Conservation (phyloP, 148 eudicot species). For the Tetragonia tetragonoides region DNA sequence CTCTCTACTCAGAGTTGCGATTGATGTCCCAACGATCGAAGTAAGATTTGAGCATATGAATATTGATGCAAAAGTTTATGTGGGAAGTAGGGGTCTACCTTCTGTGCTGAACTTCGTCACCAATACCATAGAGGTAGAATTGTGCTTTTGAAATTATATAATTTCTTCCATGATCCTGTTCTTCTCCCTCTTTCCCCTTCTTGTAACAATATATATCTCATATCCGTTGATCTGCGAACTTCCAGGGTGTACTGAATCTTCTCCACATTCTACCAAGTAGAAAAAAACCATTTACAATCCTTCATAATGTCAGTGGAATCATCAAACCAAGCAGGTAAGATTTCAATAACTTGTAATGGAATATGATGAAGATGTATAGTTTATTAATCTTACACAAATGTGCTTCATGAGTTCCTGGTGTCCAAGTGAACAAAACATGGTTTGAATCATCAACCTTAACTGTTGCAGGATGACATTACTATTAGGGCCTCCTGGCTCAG, state of each 20-base stretch:
- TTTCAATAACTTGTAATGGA: neutral
- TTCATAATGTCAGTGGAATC: constrained; percentile 74
- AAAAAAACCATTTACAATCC: constrained; percentile 62
- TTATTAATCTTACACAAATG: no score
- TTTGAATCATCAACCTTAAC: no score
- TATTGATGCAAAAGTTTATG: constrained; percentile 66
- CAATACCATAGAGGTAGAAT: constrained; percentile 68
- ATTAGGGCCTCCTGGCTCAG: constrained; percentile 86
- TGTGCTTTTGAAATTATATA: neutral
- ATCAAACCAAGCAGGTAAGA: constrained; percentile 86
- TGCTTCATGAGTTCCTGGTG: no score
- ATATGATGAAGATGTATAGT: neutral
- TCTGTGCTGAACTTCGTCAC: constrained; percentile 65
- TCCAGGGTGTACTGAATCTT: constrained; percentile 55
- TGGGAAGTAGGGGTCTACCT: constrained; percentile 81
- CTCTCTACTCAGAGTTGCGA: constrained; percentile 58
- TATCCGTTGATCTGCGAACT: neutral
- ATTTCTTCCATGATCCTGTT: neutral
- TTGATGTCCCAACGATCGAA: constrained; percentile 80
- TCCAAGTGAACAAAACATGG: no score
- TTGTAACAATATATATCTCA: neutral
- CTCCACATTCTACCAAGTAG: constrained; percentile 70
- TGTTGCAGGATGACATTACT: constrained; percentile 66
- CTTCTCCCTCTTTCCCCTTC: neutral
- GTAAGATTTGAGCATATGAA: constrained; percentile 76